Conservation (phyloP, 208 protist species). For the Wallacemonas sp. region DNA sequence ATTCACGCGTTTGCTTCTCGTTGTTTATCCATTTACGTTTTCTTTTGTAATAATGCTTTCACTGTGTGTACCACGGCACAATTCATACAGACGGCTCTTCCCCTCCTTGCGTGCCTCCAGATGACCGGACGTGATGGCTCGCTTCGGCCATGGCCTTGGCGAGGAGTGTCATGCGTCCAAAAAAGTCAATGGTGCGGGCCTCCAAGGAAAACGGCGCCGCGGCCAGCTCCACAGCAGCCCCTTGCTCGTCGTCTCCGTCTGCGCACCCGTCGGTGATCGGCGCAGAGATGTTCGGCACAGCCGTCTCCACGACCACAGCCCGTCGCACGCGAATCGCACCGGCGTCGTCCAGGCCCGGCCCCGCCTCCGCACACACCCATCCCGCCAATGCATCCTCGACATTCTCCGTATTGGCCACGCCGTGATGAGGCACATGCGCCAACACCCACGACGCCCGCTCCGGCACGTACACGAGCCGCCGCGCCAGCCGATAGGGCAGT, state of each 20-base stretch:
- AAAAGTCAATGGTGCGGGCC: constrained; percentile 57
- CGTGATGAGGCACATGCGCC: constrained; percentile 42
- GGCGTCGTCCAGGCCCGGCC: neutral
- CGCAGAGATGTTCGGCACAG: neutral
- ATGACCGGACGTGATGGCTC: neutral
- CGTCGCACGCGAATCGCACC: constrained; percentile 27
- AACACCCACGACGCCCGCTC: constrained; percentile 50
- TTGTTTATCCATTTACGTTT: too few species aligned
- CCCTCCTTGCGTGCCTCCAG: neutral
- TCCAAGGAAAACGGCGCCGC: constrained; percentile 61
- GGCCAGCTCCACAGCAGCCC: constrained; percentile 11
- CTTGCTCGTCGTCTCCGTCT: constrained; percentile 10
- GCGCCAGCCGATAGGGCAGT: constrained; percentile 23
- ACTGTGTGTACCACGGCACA: too few species aligned
- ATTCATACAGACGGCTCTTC: too few species aligned
- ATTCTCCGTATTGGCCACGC: neutral
- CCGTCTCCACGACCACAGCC: neutral
- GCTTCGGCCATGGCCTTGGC: constrained; percentile 51
- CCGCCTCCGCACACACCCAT: neutral
- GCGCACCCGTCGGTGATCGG: neutral
- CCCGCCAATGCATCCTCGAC: neutral
- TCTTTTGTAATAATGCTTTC: too few species aligned
- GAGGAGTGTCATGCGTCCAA: constrained; percentile 52
- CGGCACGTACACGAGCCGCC: constrained; percentile 51
- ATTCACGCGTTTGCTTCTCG: too few species aligned